Conservation (phyloP, 331 rosid species). For the Stylosanthes scabra region DNA sequence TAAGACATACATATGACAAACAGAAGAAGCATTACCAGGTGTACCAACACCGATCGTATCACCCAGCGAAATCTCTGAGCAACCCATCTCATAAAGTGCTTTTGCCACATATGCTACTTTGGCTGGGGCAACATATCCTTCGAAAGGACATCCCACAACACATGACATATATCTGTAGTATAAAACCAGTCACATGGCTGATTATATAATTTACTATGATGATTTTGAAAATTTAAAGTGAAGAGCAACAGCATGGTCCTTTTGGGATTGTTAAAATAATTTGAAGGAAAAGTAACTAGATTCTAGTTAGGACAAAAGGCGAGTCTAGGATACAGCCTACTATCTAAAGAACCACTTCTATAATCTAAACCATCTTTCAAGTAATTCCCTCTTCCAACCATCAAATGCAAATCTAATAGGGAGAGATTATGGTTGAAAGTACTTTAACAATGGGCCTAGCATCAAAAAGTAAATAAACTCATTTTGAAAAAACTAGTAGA, state of each 20-base stretch:
- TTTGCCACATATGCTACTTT: slow-evolving; percentile 87
- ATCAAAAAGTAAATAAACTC: slow-evolving; percentile 5
- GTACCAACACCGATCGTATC: slow-evolving; percentile 97
- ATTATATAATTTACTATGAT: slow-evolving; percentile 14
- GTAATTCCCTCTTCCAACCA: slow-evolving; percentile 17
- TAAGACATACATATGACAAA: slow-evolving; percentile 4
- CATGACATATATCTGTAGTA: slow-evolving; percentile 79
- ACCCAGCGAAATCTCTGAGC: slow-evolving; percentile 91
- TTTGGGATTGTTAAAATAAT: slow-evolving; percentile 26
- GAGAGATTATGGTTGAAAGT: slow-evolving; percentile 9
- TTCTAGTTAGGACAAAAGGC: not conserved
- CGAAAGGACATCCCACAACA: slow-evolving; percentile 92
- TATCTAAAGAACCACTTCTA: slow-evolving; percentile 15
- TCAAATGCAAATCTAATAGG: not conserved
- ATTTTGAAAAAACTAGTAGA: slow-evolving; percentile 19
- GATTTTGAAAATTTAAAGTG: slow-evolving; percentile 34
- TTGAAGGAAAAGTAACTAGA: slow-evolving; percentile 23
- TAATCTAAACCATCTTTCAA: slow-evolving; percentile 15
- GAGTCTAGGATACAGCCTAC: slow-evolving; percentile 11
- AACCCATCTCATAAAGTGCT: slow-evolving; percentile 81
- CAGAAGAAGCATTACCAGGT: slow-evolving; percentile 68
- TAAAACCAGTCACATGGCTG: slow-evolving; percentile 9
- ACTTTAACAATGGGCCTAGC: not conserved
- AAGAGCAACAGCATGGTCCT: slow-evolving; percentile 15
- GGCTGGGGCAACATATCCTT: slow-evolving; percentile 77